Conservation (phyloP, 805 yeast species). For the Wickerhamiella kazuoi region DNA sequence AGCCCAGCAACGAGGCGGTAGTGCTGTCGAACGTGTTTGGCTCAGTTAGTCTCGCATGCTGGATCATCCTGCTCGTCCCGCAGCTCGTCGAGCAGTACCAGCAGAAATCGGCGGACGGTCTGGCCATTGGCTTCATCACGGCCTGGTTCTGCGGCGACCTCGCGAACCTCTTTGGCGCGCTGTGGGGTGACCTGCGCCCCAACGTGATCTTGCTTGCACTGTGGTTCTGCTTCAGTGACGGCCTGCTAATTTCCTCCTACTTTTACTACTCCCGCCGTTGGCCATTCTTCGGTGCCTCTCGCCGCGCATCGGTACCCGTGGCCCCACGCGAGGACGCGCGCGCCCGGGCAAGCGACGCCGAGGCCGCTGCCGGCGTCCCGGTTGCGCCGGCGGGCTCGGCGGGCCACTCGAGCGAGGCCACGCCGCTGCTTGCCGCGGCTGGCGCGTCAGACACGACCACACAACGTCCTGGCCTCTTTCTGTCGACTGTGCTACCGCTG, state of each 20-base stretch:
- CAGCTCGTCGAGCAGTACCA: slow-evolving; percentile 72
- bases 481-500: slow-evolving; percentile 36
- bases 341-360: neutral
- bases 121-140: slow-evolving; percentile 45
- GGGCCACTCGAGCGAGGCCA: slow-evolving; percentile 10
- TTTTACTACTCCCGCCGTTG: slow-evolving; percentile 29
- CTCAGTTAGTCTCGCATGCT: slow-evolving; percentile 55
- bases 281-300: neutral
- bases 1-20: slow-evolving; percentile 15
- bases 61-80: slow-evolving; percentile 61
- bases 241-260: slow-evolving; percentile 38
- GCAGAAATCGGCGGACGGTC: slow-evolving; percentile 53
- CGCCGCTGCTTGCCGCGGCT: slow-evolving; percentile 19
- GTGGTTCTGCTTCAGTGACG: slow-evolving; percentile 64
- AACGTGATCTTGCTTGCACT: slow-evolving; percentile 51
- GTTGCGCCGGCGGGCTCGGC: neutral
- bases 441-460: neutral
- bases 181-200: slow-evolving; percentile 55
- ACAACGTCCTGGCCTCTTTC: slow-evolving; percentile 6
- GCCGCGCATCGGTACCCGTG: too few species aligned
- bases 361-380: neutral
- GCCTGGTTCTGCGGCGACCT: slow-evolving; percentile 63
- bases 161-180: slow-evolving; percentile 45
- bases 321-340: neutral
- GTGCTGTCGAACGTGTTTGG: slow-evolving; percentile 49